phyloP scores from a whole-genome alignment of 2,329 filamentous ascomycete genomes.

The Rhytidhysteron rufulum region DNA sequence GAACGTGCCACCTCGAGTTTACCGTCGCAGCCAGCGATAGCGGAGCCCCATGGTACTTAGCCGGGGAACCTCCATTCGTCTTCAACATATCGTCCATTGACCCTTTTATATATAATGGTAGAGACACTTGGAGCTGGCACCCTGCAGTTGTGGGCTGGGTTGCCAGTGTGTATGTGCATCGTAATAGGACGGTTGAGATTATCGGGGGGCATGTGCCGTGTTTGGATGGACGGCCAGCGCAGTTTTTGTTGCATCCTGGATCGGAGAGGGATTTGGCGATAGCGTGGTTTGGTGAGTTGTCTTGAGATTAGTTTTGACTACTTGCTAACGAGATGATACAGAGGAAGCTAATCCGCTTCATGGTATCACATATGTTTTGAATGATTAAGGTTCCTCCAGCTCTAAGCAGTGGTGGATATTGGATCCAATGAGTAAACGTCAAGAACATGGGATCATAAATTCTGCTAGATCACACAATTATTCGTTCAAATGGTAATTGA shows the following conservation, averaged over 20 bases:
- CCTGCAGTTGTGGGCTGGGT: constrained; percentile 14
- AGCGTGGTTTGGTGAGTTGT: constrained; percentile 20
- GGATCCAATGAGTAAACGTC: too few species aligned
- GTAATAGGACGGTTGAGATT: constrained; percentile 9
- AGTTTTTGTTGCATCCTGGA: constrained; percentile 24
- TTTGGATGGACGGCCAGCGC: constrained; percentile 16
- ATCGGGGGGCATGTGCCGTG: constrained; percentile 18
- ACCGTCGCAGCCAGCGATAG: constrained; percentile 7
- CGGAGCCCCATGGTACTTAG: constrained; percentile 1
- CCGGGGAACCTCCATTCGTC: constrained; percentile 9
- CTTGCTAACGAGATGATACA: too few species aligned
- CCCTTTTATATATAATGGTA: constrained; percentile 21
- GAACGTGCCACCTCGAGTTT: constrained; percentile 23
- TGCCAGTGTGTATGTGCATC: constrained; percentile 15
- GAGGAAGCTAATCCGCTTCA: constrained; percentile 25
- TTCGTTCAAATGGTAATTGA: too few species aligned
- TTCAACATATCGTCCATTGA: constrained; percentile 24
- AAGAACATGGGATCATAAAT: too few species aligned
- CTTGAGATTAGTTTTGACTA: background rate
- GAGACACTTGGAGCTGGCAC: constrained; percentile 24
- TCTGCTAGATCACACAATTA: too few species aligned
- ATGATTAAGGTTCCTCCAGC: background rate
- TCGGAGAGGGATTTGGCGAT: constrained; percentile 14
- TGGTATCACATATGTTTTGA: constrained; percentile 29
- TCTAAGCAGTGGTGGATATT: too few species aligned